Percentiles rank a stretch among this genome's conserved stretches.
phyloP scores from a whole-genome alignment of 2,329 filamentous ascomycete genomes.

The Exserohilum rostratum region DNA sequence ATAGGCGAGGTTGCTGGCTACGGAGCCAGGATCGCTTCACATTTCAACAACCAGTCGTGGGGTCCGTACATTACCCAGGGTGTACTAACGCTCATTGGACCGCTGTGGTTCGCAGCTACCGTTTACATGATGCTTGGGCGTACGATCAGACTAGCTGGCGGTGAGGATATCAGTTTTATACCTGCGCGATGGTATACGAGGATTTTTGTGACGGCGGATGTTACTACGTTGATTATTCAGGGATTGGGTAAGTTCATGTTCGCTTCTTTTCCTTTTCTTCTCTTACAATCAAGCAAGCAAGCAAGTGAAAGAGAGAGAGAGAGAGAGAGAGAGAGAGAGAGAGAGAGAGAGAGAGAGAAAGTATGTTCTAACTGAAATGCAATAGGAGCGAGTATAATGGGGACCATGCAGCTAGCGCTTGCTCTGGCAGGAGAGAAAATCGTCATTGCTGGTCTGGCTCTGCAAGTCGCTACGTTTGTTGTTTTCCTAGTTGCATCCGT shows the following conservation, averaged over 20 bases:
- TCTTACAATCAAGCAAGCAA: neutral
- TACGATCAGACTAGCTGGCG: slow-evolving; percentile 41
- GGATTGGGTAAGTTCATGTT: slow-evolving; percentile 39
- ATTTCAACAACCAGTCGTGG: slow-evolving; percentile 45
- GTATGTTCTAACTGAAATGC: too few species aligned
- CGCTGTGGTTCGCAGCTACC: slow-evolving; percentile 54
- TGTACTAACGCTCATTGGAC: slow-evolving; percentile 52
- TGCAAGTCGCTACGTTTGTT: slow-evolving; percentile 44
- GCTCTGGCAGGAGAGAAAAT: slow-evolving; percentile 42
- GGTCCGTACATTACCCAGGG: slow-evolving; percentile 52
- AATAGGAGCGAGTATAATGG: slow-evolving; percentile 41
- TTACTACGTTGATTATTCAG: slow-evolving; percentile 38
- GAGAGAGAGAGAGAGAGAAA: neutral
- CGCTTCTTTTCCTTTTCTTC: too few species aligned
- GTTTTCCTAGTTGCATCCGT: slow-evolving; percentile 38
- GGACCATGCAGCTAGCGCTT: slow-evolving; percentile 40
- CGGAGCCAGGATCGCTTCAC: slow-evolving; percentile 47
- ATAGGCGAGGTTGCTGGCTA: slow-evolving; percentile 52
- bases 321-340: neutral
- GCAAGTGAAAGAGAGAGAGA: neutral
- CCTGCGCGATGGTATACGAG: slow-evolving; percentile 38
- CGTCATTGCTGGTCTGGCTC: slow-evolving; percentile 41
- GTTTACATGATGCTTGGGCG: slow-evolving; percentile 56
- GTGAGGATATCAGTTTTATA: slow-evolving; percentile 34
- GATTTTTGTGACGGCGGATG: slow-evolving; percentile 37